A percentile compares a stretch with the other conserved stretches of the same genome.
phyloP scores from a whole-genome alignment of 495 filamentous ascomycete genomes.

The Podospora conica region DNA sequence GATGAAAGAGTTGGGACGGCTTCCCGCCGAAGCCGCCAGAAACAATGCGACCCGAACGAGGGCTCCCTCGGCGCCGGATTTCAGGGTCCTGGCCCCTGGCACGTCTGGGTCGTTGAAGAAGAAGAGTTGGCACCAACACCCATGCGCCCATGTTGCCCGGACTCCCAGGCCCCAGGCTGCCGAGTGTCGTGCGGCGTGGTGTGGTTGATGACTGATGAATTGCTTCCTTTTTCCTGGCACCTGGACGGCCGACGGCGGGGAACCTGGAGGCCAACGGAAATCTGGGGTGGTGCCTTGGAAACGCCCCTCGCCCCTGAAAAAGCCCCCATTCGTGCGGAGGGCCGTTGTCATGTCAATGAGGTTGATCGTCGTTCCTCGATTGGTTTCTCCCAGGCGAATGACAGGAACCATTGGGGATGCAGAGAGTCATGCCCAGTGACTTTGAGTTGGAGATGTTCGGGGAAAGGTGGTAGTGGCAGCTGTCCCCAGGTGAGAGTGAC shows the following conservation, averaged over 20 bases:
- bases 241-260: background rate
- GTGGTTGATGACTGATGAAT: background rate
- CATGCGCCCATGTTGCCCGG: background rate
- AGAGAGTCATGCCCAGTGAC: background rate
- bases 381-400: background rate
- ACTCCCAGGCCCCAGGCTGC: too few species aligned
- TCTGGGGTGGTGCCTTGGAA: background rate
- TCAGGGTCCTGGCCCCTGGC: slow-evolving; percentile 11
- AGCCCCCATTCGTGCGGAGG: background rate
- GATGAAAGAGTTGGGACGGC: background rate
- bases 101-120: background rate
- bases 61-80: background rate
- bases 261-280: background rate
- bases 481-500: background rate
- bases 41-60: background rate
- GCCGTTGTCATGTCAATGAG: background rate
- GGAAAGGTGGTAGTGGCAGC: slow-evolving; percentile 5
- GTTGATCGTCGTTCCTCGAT: background rate
- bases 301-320: background rate
- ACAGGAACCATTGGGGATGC: slow-evolving; percentile 7
- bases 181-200: too few species aligned
- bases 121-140: background rate
- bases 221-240: slow-evolving; percentile 5
- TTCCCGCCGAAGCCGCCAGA: slow-evolving; percentile 8
- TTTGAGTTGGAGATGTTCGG: slow-evolving; percentile 1